Evolutionary conservation across 148 eudicot genomes (phyloP), one percentile per base, ranked within the genome.

Genomic region (Rhododendron ovatum): DNA sequence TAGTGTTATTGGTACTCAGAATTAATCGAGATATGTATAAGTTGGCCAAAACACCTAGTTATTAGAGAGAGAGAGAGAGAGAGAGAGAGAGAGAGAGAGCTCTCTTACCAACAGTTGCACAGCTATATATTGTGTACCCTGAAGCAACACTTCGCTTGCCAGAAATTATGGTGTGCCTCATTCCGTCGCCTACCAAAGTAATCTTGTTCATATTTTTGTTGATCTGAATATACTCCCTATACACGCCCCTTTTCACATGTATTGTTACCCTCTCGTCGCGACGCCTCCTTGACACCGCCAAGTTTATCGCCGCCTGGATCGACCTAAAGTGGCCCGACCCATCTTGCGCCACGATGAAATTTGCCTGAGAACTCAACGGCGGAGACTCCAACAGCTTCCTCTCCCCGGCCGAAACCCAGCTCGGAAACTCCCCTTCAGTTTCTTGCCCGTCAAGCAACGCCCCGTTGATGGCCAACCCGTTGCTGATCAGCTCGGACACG

Each of bases 401-500:
- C 9, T 90, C 91, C 5, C 55, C 13, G 24, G 41, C 12, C 2
- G 89, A 30, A 59, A 90, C 57, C 93, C 93, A 91, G 41, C 26
- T 78, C 15, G 93, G 93, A 79, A 80, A 90, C 30, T 81, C 89
- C 2, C 79, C 87, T 1, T 2, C 2, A 0, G 81, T 39, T 1
- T 75, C 69, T n/a, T 71, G 51, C 39, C 55, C 69, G 9, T 4
- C 61, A 0, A 86, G 67, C 28, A 84, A 76, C 15, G 13, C 85
- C 11, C 81, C 85, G 28, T 93, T 91, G 39, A 92, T 80, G 7
- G 93, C 90, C 33, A 93, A 82, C 28, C 92, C 65, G 48, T 91
- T 91, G 87, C 93, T 91, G 4, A 93, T 90, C 51, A 93, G 88
- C 86, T 91, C 90, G 1, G 93, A 86, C 12, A 93, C 91, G 61